A percentile compares a stretch with the other conserved stretches of the same genome.
Conservation (phyloP, 1,284 basidiomycete genomes). For the Trametes pubescens region DNA sequence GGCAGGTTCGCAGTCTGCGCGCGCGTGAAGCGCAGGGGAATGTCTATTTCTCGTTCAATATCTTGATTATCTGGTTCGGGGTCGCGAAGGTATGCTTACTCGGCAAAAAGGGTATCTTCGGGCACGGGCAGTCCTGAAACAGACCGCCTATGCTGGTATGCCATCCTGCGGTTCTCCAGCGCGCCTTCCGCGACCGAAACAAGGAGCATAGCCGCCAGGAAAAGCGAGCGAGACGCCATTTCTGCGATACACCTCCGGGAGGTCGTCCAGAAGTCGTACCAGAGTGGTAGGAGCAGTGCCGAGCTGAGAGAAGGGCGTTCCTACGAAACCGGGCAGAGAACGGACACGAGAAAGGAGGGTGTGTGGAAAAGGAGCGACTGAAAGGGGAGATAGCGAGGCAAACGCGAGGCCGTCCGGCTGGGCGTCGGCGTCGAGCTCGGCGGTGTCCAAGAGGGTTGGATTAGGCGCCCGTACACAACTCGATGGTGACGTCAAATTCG, state of each 20-base stretch:
- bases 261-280: neutral
- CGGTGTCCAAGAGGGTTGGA: constrained; percentile 9
- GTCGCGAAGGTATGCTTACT: constrained; percentile 11
- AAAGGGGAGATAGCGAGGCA: constrained; percentile 22
- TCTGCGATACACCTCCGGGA: neutral
- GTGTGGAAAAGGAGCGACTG: constrained; percentile 11
- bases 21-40: constrained; percentile 24
- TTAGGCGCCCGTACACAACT: constrained; percentile 5
- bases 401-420: constrained; percentile 24
- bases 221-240: constrained; percentile 5
- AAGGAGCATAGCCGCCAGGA: constrained; percentile 2
- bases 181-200: constrained; percentile 1
- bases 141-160: constrained; percentile 10
- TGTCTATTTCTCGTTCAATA: constrained; percentile 10
- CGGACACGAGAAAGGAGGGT: constrained; percentile 1
- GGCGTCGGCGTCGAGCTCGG: constrained; percentile 15
- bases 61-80: neutral
- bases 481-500: constrained; percentile 15
- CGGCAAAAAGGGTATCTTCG: constrained; percentile 14
- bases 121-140: neutral
- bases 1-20: constrained; percentile 56
- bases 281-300: neutral
- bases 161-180: constrained; percentile 1
- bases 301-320: neutral
- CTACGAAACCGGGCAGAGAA: neutral